phyloP scores from a whole-genome alignment of 2,329 filamentous ascomycete species.

The Teratosphaeria nubilosa region DNA sequence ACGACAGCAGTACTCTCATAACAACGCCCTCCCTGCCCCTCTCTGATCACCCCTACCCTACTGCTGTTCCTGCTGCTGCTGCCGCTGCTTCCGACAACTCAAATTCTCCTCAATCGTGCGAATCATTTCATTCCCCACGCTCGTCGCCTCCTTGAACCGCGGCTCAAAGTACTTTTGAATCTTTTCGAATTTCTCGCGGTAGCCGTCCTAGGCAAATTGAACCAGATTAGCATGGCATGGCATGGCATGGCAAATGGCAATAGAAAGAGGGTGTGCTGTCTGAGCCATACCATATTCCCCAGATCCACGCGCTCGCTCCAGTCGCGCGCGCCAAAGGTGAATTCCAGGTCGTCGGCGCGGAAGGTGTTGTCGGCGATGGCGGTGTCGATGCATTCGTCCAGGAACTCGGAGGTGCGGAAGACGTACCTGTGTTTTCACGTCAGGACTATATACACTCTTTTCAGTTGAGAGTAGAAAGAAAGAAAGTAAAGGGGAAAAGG shows the following conservation, averaged over 20 bases:
- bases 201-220: conserved; percentile 65
- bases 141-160: conserved; percentile 75
- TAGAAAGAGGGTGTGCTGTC: too few relatives aligned
- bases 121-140: conserved; percentile 93
- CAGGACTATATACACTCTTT: too few relatives aligned
- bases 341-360: conserved; percentile 90
- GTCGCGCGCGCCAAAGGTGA: conserved; percentile 89
- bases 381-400: conserved; percentile 68
- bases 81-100: conserved; percentile 7
- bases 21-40: too few relatives aligned
- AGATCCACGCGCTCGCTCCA: conserved; percentile 92
- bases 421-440: conserved; percentile 45
- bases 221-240: too few relatives aligned
- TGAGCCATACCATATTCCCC: conserved; percentile 68
- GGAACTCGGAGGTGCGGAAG: conserved; percentile 69
- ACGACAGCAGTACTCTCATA: too few relatives aligned
- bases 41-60: too few relatives aligned
- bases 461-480: too few relatives aligned
- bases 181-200: conserved; percentile 79
- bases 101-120: conserved; percentile 84
- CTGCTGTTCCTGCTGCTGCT: not conserved
- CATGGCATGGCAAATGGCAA: too few relatives aligned
- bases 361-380: conserved; percentile 86
- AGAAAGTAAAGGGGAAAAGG: not conserved
- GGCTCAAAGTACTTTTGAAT: conserved; percentile 90